Evolutionary conservation across 768 basidiomycete species (phyloP).

Genomic region (Daedalea quercina): DNA sequence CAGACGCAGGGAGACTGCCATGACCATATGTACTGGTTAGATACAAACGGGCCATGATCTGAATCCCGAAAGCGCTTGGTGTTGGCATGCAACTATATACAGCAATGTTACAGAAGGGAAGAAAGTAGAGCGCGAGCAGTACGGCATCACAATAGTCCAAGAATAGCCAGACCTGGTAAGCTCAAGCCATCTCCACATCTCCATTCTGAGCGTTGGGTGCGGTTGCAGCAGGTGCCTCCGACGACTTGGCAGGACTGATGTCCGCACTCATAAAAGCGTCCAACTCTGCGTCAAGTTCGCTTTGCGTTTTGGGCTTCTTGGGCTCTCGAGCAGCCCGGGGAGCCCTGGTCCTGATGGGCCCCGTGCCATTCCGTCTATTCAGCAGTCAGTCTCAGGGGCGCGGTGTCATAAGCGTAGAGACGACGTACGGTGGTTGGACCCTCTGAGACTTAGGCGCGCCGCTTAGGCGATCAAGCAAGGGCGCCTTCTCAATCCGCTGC

Average conservation of each 20-base stretch:
- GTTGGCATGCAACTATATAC: background rate
- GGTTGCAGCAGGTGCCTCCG: conserved; percentile 9
- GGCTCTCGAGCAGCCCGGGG: conserved; percentile 19
- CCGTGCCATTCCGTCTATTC: conserved; percentile 20
- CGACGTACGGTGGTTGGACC: background rate
- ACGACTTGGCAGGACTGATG: conserved; percentile 23
- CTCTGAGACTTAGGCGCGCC: conserved; percentile 31
- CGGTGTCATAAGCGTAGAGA: background rate
- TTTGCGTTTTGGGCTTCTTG: conserved; percentile 62
- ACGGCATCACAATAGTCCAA: background rate
- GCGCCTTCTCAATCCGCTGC: conserved; percentile 69
- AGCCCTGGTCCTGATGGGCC: conserved; percentile 29
- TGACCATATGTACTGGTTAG: too few relatives aligned
- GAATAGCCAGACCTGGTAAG: background rate
- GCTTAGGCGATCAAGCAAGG: conserved; percentile 60
- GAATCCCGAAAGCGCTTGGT: too few relatives aligned
- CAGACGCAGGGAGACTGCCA: too few relatives aligned
- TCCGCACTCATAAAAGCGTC: conserved; percentile 78
- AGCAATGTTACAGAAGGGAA: background rate
- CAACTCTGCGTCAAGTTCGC: conserved; percentile 82
- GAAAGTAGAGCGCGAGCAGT: background rate
- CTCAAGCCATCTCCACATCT: conserved; percentile 17
- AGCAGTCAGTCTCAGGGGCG: background rate
- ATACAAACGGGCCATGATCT: too few relatives aligned
- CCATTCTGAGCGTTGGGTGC: background rate